These are phyloP conservation scores for Clitoria ternatea DNA, from an alignment of 306 rosid genomes.

Conservation along the genomic window DNA sequence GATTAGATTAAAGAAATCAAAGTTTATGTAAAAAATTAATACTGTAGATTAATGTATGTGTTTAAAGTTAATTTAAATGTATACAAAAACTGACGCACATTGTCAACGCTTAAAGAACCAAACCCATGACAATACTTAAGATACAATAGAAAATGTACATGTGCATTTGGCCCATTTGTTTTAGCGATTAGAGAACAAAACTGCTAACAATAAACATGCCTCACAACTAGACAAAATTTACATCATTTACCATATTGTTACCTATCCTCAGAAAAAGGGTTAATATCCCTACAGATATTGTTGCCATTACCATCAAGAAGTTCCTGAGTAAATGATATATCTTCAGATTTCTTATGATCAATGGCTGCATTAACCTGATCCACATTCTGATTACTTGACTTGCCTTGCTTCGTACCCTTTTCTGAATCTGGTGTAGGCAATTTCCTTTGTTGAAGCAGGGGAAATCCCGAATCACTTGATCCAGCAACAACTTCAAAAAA, in stretches of 20 bases:
- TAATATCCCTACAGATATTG: conserved; percentile 32
- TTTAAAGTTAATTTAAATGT: too few relatives aligned
- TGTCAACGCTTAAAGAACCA: too few relatives aligned
- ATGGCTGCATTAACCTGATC: conserved; percentile 36
- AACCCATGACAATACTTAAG: too few relatives aligned
- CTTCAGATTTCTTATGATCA: conserved; percentile 47
- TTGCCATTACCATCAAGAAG: conserved; percentile 28
- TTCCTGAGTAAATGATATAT: conserved; percentile 35
- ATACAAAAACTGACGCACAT: too few relatives aligned
- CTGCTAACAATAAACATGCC: too few relatives aligned
- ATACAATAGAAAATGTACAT: too few relatives aligned
- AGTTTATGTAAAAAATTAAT: too few relatives aligned
- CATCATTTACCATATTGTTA: conserved; percentile 62
- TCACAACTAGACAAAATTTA: too few relatives aligned
- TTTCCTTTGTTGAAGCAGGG: conserved; percentile 81
- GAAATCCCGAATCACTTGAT: conserved; percentile 69
- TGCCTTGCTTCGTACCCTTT: conserved; percentile 53
- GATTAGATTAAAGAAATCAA: too few relatives aligned
- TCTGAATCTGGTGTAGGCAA: conserved; percentile 45
- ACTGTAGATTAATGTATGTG: too few relatives aligned
- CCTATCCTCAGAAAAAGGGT: conserved; percentile 72
- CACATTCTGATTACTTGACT: conserved; percentile 37
- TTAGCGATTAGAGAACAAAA: too few relatives aligned
- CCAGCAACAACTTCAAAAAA: conserved; percentile 98
- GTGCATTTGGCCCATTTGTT: too few relatives aligned